Evolutionary conservation across 179 eudicot genomes (phyloP).

Genomic region (Pouteria campechiana): DNA sequence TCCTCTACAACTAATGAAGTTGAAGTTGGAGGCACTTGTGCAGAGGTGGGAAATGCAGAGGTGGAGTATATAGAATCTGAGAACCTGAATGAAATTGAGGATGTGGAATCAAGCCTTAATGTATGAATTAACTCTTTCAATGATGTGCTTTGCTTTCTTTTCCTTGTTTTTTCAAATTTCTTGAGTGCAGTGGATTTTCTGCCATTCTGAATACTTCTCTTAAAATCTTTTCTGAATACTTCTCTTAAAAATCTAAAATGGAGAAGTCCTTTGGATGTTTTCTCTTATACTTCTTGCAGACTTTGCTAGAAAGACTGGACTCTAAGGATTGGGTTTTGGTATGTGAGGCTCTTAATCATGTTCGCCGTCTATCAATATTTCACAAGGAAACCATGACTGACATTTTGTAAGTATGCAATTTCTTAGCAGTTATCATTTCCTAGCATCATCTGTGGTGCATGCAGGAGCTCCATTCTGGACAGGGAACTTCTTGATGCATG

Average conservation of each 20-base stretch:
- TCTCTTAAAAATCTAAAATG: too few species aligned
- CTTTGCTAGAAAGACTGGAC: conserved; percentile 29
- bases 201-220: too few species aligned
- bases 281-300: conserved; percentile 14
- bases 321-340: conserved; percentile 57
- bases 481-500: too few species aligned
- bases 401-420: conserved; percentile 32
- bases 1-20: conserved; percentile 13
- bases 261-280: not conserved
- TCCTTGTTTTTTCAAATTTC: not conserved
- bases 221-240: too few species aligned
- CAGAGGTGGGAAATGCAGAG: conserved; percentile 26
- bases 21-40: conserved; percentile 12
- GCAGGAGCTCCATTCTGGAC: too few species aligned
- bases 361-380: conserved; percentile 39
- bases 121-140: too few species aligned
- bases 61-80: conserved; percentile 62
- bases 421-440: not conserved
- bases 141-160: conserved; percentile 1
- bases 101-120: conserved; percentile 27
- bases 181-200: too few species aligned
- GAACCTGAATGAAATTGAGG: conserved; percentile 42
- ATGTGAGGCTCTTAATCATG: conserved; percentile 52
- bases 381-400: conserved; percentile 38
- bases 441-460: too few species aligned